These are phyloP conservation scores for Pyrus betulifolia DNA, from an alignment of 306 rosid species.

Conservation along the genomic window DNA sequence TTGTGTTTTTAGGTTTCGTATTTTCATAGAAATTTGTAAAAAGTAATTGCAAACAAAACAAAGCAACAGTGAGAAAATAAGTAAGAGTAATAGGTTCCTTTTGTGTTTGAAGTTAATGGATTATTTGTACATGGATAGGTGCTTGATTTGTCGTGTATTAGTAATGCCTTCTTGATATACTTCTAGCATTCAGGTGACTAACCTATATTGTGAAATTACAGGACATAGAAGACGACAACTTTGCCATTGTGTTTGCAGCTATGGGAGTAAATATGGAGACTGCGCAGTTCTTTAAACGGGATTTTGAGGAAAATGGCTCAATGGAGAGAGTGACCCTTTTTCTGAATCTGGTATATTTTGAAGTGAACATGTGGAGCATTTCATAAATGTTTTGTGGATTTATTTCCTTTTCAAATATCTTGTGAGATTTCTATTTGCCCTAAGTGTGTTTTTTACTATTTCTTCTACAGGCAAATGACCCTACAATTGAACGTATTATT, in stretches of 20 bases:
- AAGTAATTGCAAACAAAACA: not conserved
- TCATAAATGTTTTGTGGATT: not conserved
- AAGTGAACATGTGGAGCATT: conserved; percentile 2
- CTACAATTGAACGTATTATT: conserved; percentile 97
- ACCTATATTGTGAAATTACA: conserved; percentile 31
- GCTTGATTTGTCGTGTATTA: not conserved
- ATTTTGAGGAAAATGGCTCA: conserved; percentile 99
- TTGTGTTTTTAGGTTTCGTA: not conserved
- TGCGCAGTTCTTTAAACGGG: conserved; percentile 98
- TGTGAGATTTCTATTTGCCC: not conserved
- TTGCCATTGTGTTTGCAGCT: conserved; percentile 99
- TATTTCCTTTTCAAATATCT: not conserved
- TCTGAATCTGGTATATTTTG: conserved; percentile 73
- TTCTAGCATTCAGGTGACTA: not conserved
- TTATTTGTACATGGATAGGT: not conserved
- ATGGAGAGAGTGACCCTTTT: conserved; percentile 99
- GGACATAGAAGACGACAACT: conserved; percentile 82
- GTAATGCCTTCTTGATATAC: not conserved
- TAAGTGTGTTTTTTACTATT: conserved; percentile 15
- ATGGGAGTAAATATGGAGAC: conserved; percentile 99
- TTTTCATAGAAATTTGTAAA: not conserved
- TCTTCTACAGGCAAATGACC: conserved; percentile 87
- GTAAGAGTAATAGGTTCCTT: not conserved
- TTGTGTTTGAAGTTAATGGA: not conserved
- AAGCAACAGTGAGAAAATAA: not conserved